Percentiles rank a stretch among this genome's conserved stretches.
These are phyloP conservation scores for Sugiyamaella marilandica DNA, from an alignment of 805 yeast genomes.

Conservation along the genomic window DNA sequence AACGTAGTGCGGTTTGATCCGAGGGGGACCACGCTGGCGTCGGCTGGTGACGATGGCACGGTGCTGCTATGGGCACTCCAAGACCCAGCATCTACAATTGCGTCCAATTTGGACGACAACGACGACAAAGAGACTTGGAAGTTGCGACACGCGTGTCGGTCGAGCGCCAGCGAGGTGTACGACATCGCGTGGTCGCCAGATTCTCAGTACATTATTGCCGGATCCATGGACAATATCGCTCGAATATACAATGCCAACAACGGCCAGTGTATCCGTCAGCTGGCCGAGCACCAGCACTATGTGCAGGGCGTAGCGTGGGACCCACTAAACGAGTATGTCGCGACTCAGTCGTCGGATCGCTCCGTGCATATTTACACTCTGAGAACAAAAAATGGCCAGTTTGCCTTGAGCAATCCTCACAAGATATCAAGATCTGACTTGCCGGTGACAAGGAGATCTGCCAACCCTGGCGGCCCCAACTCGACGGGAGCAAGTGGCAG, in stretches of 20 bases:
- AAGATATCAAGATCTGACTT: conserved; percentile 56
- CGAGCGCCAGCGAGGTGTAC: conserved; percentile 72
- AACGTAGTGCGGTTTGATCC: conserved; percentile 82
- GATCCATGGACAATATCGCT: conserved; percentile 84
- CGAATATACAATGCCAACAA: conserved; percentile 57
- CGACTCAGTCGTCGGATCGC: conserved; percentile 88
- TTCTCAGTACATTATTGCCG: conserved; percentile 69
- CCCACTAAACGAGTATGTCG: conserved; percentile 69
- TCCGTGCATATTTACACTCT: conserved; percentile 66
- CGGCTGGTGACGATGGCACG: conserved; percentile 95
- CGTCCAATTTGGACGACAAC: conserved; percentile 34
- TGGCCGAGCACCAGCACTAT: conserved; percentile 76
- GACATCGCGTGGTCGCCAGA: conserved; percentile 94
- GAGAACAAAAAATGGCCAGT: conserved; percentile 30
- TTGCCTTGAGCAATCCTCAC: conserved; percentile 38
- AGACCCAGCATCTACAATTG: conserved; percentile 12
- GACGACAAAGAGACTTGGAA: conserved; percentile 69
- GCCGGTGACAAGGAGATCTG: conserved; percentile 34
- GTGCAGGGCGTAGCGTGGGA: conserved; percentile 98
- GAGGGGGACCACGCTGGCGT: conserved; percentile 62
- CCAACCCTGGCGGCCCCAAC: background rate
- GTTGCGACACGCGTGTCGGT: conserved; percentile 52
- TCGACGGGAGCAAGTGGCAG: background rate
- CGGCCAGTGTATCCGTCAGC: conserved; percentile 54
- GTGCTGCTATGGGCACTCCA: conserved; percentile 68